Evolutionary conservation across 768 basidiomycete genomes (phyloP), one percentile per base, ranked within the genome.

Genomic region (Pulveroboletus sp.): DNA sequence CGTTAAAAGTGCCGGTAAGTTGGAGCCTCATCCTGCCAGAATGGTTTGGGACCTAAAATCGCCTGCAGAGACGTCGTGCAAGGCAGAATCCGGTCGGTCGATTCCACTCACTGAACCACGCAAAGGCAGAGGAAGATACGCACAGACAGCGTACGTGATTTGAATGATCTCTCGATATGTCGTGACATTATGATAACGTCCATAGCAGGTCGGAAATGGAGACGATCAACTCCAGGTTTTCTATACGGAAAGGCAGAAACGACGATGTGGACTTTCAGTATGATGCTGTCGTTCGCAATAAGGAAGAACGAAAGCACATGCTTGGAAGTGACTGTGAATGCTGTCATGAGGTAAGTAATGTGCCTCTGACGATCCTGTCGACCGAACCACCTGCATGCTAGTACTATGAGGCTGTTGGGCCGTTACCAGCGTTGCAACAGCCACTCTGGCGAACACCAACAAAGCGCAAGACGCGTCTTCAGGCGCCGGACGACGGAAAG

Each of bases 321-420:
- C 75, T 86, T 43, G 93, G 78, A 4, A 81, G 76, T 2, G 89
- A 91, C 54, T 95, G 91, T 63, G 87, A 89, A 55, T 85, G 83
- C 51, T 95, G 93, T 64, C 79, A 73, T 36, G 85, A 83, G 43
- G 92, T 90, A 60, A 50, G 79, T 69, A 38, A 38, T 31, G 18
- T 27, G 18, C 27, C 14, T 6, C 32, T 24, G 30, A 33, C 24
- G 24, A 30, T 26, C 7, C 28, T 18, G 4, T 31, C 17, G 21
- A 55, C 35, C 18, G 31, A 51, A 27, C 35, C 31, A 27, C 35
- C 15, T 47, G 21, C 46, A 32, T 18, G 30, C 47, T 42, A 93
- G 91, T 93, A 91, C 59, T 92, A 93, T 62, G 76, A 82, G 50
- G 83, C 80, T 0, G 70, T 94, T 12, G 89, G 86, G 0, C 81